Evolutionary conservation across 2,329 filamentous ascomycete species (phyloP), one percentile per base, ranked within the genome.

Genomic region (Trichophyton schoenleinii): DNA sequence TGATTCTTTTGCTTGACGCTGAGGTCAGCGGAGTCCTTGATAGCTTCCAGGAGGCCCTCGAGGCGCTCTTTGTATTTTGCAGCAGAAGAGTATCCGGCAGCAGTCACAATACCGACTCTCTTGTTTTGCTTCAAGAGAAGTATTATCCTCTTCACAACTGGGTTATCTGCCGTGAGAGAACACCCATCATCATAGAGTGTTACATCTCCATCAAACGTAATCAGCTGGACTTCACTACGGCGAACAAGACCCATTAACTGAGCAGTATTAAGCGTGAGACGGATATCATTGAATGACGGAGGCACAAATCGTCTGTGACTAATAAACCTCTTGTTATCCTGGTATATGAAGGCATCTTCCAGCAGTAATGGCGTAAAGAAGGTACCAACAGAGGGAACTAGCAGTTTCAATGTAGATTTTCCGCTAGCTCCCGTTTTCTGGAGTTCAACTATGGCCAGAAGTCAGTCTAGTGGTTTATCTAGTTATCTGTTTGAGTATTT

Each of bases 201-300:
- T 58, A 99, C 91, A 74, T 99, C 94, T 74, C 94, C 94, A 73
- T 99, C 94, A 71, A 99, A 99, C 0, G 94, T 99, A 60, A 95
- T 87, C 3, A 99, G 81, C 67, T 94, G 85, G 7, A 96, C 80
- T 3, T 84, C 81, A 22, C 87, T 86, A 52, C 79, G 78, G 25
- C 83, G 84, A 15, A 90, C 87, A n/a, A 97, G 83, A 44, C 89
- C 90, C 86, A 96, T 91, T 63, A 92, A 81, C 75, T 99, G 94
- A 18, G 94, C 91, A 44, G 94, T 94, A 76, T 99, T 99, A 67
- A 99, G 83, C 59, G 95, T 87, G 25, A 96, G 80, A 1, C 94
- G 86, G 63, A 99, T 85, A 71, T 99, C 94, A 75, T 99, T 99
- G 81, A 99, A 99, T 1, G 89, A 95, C 0, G 94, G 94, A 0